These are phyloP conservation scores for Beauveria asiatica DNA, from an alignment of 2,329 filamentous ascomycete species.

Conservation along the genomic window DNA sequence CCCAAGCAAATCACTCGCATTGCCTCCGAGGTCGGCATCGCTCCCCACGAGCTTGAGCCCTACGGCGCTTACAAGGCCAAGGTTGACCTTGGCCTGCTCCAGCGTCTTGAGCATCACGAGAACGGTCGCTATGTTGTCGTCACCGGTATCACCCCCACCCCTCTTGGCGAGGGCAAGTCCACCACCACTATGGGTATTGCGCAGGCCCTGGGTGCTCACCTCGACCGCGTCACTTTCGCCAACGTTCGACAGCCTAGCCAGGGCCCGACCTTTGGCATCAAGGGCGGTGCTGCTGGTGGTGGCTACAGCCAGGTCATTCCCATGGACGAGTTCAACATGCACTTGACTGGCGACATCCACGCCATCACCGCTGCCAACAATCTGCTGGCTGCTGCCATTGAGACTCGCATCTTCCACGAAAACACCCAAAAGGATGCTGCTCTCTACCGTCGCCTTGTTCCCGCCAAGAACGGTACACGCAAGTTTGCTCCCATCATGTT, in stretches of 20 bases:
- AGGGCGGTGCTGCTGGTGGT: constrained; percentile 92
- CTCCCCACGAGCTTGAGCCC: constrained; percentile 81
- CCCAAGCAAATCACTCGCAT: constrained; percentile 87
- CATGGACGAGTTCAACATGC: constrained; percentile 99
- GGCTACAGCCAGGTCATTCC: constrained; percentile 99
- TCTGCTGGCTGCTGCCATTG: constrained; percentile 87
- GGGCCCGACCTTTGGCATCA: constrained; percentile 97
- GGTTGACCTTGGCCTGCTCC: constrained; percentile 73
- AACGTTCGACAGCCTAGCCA: constrained; percentile 96
- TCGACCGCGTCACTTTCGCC: constrained; percentile 83
- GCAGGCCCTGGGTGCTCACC: constrained; percentile 82
- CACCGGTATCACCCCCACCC: constrained; percentile 92
- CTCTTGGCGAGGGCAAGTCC: constrained; percentile 94
- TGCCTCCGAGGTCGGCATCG: constrained; percentile 80
- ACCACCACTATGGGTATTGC: constrained; percentile 95
- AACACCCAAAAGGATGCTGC: constrained; percentile 85
- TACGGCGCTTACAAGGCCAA: constrained; percentile 96
- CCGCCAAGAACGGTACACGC: constrained; percentile 80
- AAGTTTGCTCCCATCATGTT: constrained; percentile 87
- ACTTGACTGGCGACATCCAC: constrained; percentile 95
- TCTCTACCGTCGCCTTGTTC: constrained; percentile 80
- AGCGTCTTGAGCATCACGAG: constrained; percentile 75
- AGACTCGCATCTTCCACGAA: constrained; percentile 98
- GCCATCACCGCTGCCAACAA: constrained; percentile 97
- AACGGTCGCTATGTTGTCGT: constrained; percentile 90